Evolutionary conservation across 495 filamentous ascomycete genomes (phyloP).

Genomic region (Penicillium goetzii): DNA sequence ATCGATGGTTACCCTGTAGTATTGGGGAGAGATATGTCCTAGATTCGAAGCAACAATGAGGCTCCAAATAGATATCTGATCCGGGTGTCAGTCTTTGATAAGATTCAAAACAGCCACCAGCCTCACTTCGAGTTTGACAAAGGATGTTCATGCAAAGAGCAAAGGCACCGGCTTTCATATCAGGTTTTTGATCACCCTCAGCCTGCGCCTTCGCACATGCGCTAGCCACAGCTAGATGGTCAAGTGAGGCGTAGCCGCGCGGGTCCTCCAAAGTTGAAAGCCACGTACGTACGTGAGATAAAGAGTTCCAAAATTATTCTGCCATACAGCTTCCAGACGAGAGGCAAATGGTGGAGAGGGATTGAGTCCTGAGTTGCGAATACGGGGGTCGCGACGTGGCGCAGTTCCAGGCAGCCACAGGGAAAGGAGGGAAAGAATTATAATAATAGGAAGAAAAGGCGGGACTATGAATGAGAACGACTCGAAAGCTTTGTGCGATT

Average conservation of each 20-base stretch:
- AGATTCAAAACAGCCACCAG: neutral
- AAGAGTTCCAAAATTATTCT: neutral
- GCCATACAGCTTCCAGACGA: neutral
- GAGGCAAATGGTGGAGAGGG: slow-evolving; percentile 1
- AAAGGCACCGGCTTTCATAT: neutral
- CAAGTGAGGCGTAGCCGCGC: neutral
- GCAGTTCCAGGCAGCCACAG: slow-evolving; percentile 8
- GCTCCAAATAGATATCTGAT: neutral
- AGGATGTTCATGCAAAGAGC: neutral
- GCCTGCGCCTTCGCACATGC: neutral
- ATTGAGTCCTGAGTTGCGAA: slow-evolving; percentile 6
- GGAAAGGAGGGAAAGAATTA: neutral
- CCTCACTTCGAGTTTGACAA: neutral
- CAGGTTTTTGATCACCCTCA: neutral
- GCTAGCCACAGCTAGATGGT: neutral
- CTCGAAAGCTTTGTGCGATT: neutral
- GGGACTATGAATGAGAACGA: neutral
- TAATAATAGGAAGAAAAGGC: neutral
- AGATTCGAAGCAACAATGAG: neutral
- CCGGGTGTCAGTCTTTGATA: slow-evolving; percentile 5
- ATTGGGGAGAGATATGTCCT: neutral
- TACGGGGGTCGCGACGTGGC: slow-evolving; percentile 4
- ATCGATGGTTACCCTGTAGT: neutral
- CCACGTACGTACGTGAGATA: slow-evolving; percentile 12
- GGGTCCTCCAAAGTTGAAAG: neutral